Percentiles rank a stretch among this genome's conserved stretches.
Evolutionary conservation across 768 basidiomycete genomes (phyloP).

Genomic region (Terana coerulea): DNA sequence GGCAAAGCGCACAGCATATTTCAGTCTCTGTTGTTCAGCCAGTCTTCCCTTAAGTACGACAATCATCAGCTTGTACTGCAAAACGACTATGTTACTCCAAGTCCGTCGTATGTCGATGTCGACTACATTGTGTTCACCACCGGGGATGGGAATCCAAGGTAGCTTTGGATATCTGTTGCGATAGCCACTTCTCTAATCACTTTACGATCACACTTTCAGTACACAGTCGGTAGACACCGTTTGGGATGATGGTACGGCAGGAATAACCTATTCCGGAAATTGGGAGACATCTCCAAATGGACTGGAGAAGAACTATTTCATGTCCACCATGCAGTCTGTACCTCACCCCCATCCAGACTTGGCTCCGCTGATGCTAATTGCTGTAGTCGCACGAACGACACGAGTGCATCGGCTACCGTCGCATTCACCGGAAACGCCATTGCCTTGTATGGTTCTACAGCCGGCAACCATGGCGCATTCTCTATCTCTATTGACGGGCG

Average conservation of each 20-base stretch:
- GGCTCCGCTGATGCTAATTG: not conserved
- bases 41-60: not conserved
- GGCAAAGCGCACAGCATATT: not conserved
- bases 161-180: not conserved
- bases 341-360: no score
- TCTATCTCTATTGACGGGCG: constrained; percentile 2
- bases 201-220: not conserved
- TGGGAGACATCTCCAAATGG: not conserved
- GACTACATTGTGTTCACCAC: constrained; percentile 4
- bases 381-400: not conserved
- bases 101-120: not conserved
- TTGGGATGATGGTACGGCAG: not conserved
- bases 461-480: constrained; percentile 7
- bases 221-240: constrained; percentile 5
- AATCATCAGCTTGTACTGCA: constrained; percentile 3
- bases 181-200: no score
- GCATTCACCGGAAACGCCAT: not conserved
- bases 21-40: constrained; percentile 4
- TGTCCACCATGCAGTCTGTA: not conserved
- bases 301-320: not conserved
- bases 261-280: not conserved
- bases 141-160: constrained; percentile 1
- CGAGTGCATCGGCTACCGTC: not conserved
- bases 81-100: not conserved
- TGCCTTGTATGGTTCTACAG: constrained; percentile 2